Conservation (phyloP, 768 basidiomycete species). For the Naganishia friedmannii region DNA sequence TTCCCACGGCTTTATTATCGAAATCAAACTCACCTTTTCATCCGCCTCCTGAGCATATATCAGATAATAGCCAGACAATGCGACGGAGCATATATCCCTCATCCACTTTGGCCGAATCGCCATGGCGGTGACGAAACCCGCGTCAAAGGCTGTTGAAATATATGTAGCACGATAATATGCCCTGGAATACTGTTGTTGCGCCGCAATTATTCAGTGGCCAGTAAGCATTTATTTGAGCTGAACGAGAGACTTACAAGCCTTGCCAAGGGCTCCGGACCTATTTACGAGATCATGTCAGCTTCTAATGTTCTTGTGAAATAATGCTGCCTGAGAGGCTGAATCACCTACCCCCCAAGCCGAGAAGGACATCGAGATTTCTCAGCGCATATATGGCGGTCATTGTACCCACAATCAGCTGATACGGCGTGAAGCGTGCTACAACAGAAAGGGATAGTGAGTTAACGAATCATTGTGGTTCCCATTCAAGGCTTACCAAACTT, state of each 20-base stretch:
- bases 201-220: background rate
- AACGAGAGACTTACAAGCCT: conserved; percentile 63
- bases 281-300: conserved; percentile 8
- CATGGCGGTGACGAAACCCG: conserved; percentile 95
- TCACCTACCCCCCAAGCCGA: conserved; percentile 72
- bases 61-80: conserved; percentile 88
- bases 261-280: conserved; percentile 90
- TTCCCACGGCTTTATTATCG: background rate
- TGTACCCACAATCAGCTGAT: conserved; percentile 85
- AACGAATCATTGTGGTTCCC: background rate
- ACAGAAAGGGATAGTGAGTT: background rate
- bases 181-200: conserved; percentile 67
- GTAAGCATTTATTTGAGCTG: background rate
- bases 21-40: conserved; percentile 70
- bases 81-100: conserved; percentile 75
- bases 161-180: conserved; percentile 95
- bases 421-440: conserved; percentile 85
- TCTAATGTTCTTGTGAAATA: background rate
- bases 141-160: conserved; percentile 90
- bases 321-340: conserved; percentile 2
- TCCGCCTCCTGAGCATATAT: conserved; percentile 85
- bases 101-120: conserved; percentile 86
- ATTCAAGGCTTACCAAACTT: conserved; percentile 41
- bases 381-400: conserved; percentile 79
- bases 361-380: conserved; percentile 76